Conservation (phyloP, 257 asterid genomes). For the Haberlea rhodopensis region DNA sequence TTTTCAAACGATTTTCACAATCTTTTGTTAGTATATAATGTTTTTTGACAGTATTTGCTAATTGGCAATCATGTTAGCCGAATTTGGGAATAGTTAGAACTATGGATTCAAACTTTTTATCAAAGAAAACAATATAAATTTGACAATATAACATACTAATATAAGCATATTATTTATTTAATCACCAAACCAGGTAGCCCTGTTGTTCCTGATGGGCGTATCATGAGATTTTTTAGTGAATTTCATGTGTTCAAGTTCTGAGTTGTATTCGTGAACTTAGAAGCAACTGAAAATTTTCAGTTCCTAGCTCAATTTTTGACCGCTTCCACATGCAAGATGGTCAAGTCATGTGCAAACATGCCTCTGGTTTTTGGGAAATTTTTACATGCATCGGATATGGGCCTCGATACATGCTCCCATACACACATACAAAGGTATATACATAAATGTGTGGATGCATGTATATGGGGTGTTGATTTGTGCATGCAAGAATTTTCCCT, state of each 20-base stretch:
- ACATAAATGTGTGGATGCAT: too few species aligned
- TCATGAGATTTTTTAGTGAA: neutral
- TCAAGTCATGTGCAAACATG: neutral
- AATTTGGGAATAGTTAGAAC: too few species aligned
- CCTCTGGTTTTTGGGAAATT: too few species aligned
- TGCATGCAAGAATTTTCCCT: too few species aligned
- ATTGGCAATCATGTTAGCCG: neutral
- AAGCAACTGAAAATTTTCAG: neutral
- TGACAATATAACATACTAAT: too few species aligned
- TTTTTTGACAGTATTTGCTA: neutral
- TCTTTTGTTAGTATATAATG: neutral
- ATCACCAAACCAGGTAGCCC: neutral
- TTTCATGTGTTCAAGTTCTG: constrained; percentile 12
- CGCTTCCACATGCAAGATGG: neutral
- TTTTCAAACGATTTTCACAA: too few species aligned
- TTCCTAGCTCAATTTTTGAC: too few species aligned
- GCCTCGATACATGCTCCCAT: too few species aligned
- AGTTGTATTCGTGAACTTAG: constrained; percentile 5
- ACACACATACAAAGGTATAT: too few species aligned
- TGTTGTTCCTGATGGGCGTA: neutral
- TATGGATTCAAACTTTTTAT: neutral
- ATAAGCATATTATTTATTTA: neutral
- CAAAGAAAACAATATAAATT: neutral
- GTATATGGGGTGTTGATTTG: too few species aligned
- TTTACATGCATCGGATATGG: too few species aligned